Percentiles rank a stretch among this genome's conserved stretches.
Evolutionary conservation across 202 grass and related monocot genomes (phyloP).

Genomic region (Setaria viridis): DNA sequence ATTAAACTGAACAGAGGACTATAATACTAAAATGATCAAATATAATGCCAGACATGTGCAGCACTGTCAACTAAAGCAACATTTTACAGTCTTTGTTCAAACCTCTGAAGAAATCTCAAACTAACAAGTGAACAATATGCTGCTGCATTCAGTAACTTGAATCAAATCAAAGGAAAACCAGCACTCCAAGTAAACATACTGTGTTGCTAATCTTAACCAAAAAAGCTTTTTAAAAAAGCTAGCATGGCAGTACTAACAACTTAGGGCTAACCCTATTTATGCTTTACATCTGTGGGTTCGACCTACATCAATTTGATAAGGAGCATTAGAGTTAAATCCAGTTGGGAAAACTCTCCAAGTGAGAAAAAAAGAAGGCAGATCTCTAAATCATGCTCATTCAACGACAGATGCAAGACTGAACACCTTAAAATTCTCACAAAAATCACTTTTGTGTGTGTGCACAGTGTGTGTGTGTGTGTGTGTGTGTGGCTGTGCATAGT

Average conservation of each 20-base stretch:
- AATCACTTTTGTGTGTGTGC: no score
- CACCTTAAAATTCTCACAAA: background rate
- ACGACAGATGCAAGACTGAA: background rate
- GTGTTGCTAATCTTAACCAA: constrained; percentile 23
- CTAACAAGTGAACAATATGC: background rate
- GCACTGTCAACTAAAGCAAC: constrained; percentile 1
- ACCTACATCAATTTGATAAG: constrained; percentile 3
- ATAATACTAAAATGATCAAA: no score
- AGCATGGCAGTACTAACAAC: background rate
- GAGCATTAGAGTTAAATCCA: constrained; percentile 14
- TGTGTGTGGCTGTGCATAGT: background rate
- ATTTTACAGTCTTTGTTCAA: background rate
- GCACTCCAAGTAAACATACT: background rate
- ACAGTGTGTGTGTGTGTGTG: background rate
- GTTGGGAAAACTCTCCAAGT: background rate
- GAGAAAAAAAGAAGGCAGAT: constrained; percentile 31
- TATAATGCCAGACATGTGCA: background rate
- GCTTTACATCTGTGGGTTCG: background rate
- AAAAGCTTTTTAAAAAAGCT: background rate
- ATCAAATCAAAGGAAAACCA: background rate
- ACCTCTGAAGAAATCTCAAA: background rate
- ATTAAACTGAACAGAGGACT: background rate
- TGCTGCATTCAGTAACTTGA: constrained; percentile 15
- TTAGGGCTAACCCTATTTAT: background rate
- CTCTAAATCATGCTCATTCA: background rate